phyloP scores from a whole-genome alignment of 2,329 filamentous ascomycete species.

The Beauveria scarabaeidicola region DNA sequence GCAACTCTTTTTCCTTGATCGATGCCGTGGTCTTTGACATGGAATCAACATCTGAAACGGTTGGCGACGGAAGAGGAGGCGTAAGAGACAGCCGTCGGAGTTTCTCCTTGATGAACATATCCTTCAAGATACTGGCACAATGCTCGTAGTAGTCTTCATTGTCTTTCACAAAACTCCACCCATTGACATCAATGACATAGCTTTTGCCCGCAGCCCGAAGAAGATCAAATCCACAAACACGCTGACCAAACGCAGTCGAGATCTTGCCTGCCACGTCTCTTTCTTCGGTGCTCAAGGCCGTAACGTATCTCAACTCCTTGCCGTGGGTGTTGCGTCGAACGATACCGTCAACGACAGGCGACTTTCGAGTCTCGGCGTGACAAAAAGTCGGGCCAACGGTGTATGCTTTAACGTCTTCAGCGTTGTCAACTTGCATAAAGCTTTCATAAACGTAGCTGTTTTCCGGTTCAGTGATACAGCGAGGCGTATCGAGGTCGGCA shows the following conservation, averaged over 20 bases:
- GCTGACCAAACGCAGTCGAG: constrained; percentile 82
- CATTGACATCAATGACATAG: constrained; percentile 97
- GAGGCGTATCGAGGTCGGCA: constrained; percentile 63
- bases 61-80: constrained; percentile 43
- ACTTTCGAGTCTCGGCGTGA: constrained; percentile 95
- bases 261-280: constrained; percentile 83
- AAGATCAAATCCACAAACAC: constrained; percentile 93
- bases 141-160: constrained; percentile 98
- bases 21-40: constrained; percentile 22
- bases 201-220: constrained; percentile 81
- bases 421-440: constrained; percentile 92
- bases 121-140: constrained; percentile 74
- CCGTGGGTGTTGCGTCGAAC: constrained; percentile 94
- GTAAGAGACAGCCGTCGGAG: constrained; percentile 53
- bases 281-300: constrained; percentile 71
- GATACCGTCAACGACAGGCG: constrained; percentile 90
- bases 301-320: constrained; percentile 94
- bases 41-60: constrained; percentile 35
- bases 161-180: constrained; percentile 99
- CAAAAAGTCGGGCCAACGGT: constrained; percentile 90
- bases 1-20: constrained; percentile 33
- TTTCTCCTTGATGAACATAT: constrained; percentile 80
- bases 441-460: constrained; percentile 95
- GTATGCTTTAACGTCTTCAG: constrained; percentile 97
- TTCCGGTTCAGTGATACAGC: constrained; percentile 69